Evolutionary conservation across 2,329 filamentous ascomycete species (phyloP).

Genomic region (Colletotrichum viniferum): DNA sequence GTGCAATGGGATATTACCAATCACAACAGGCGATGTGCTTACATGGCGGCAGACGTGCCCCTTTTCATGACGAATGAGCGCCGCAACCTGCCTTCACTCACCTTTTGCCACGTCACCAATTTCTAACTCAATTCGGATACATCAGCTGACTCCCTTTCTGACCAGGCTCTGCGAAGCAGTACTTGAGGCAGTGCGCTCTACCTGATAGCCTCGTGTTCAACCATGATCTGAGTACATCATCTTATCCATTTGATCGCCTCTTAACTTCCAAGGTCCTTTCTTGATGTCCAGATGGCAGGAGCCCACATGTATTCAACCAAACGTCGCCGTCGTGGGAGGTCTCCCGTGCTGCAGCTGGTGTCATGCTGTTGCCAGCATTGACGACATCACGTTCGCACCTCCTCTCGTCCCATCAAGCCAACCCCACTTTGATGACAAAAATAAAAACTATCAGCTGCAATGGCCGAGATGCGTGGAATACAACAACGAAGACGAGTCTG

Average conservation of each 20-base stretch:
- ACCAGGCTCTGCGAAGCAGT: neutral
- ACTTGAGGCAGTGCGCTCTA: neutral
- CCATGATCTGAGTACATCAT: neutral
- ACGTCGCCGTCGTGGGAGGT: neutral
- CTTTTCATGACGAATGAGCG: neutral
- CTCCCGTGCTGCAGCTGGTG: neutral
- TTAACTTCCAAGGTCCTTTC: neutral
- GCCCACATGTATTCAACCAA: neutral
- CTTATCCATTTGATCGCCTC: neutral
- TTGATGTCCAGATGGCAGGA: neutral
- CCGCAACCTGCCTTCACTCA: neutral
- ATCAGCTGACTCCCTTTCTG: neutral
- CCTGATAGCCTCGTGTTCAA: neutral
- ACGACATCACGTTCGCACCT: neutral
- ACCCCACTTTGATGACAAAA: neutral
- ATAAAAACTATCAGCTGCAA: fast-evolving
- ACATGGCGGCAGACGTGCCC: fast-evolving
- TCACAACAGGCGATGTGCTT: neutral
- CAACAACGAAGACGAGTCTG: neutral
- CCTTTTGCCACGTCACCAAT: fast-evolving
- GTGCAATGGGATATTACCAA: neutral
- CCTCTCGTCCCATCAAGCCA: neutral
- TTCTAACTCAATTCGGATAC: neutral
- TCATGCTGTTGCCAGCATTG: neutral
- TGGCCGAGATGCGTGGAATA: neutral